Base-by-base conservation (phyloP, 2,329 filamentous ascomycete genomes). In the Hymenoscyphus infarciens region DNA sequence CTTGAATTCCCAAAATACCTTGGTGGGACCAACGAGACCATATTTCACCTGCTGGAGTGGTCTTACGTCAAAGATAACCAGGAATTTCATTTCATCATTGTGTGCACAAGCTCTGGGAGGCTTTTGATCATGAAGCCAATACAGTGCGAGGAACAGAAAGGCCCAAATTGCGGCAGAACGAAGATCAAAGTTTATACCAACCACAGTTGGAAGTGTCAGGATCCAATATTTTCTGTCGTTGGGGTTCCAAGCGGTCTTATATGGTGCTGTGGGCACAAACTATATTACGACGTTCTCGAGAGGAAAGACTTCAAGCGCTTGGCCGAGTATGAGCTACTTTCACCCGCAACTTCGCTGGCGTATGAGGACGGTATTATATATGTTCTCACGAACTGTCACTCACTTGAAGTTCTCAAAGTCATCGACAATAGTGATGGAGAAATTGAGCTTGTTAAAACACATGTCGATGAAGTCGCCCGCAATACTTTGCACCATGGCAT, bases 41-140 rank as follows among this genome's bases (percentile, higher is more conserved):
- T 92, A 1, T 79, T 84, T 53, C 80, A 83, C 1, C 73, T 92
- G 7, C 74, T 82, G 1, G 86, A 90, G 64, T 92, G 89, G 89
- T 73, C 79, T 5, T 85, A 83, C 65, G 75, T 78, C 35, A 83
- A 83, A 61, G 79, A 83, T 42, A 79, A 78, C n/a, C 83, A 82
- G 61, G 80, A 75, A 0, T 89, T 87, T 74, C 80, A 83, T 1
- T 88, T 86, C 70, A 78, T 91, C 35, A 79, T 91, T 15, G 80
- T 89, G 11, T 80, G 83, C 3, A 84, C 83, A 0, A 79, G 78
- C 35, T 75, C 76, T 10, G 85, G 86, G 1, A 77, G 80, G 5
- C 75, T 90, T 13, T 70, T 87, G 22, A 79, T 89, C 7, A 78
- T 87, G 77, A 82, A 6, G 77, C 79, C 15, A 67, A 72, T 60